These are phyloP conservation scores for Clavispora vitiphila DNA, from an alignment of 805 yeast genomes.

Conservation along the genomic window DNA sequence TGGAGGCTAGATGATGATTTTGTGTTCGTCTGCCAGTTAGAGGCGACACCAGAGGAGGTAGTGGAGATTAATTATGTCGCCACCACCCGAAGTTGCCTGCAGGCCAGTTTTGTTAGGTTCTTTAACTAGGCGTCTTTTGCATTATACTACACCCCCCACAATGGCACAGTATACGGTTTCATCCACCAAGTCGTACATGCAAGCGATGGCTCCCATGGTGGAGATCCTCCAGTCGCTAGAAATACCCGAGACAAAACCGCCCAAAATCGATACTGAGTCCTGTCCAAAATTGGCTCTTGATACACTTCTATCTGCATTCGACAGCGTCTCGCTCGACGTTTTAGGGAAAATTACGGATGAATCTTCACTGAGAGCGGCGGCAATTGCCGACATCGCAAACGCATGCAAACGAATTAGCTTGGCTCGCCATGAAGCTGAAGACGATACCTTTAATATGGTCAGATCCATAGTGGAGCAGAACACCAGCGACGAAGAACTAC, in stretches of 20 bases:
- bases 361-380: constrained; percentile 17
- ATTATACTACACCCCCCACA: not conserved
- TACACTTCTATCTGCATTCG: constrained; percentile 32
- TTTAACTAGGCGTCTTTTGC: not conserved
- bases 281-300: constrained; percentile 23
- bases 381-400: constrained; percentile 19
- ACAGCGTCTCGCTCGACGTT: constrained; percentile 31
- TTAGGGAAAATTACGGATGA: constrained; percentile 15
- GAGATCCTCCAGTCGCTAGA: constrained; percentile 36
- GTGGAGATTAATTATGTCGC: not conserved
- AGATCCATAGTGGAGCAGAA: constrained; percentile 29
- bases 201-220: constrained; percentile 72
- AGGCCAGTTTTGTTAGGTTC: not conserved
- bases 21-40: no score
- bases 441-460: constrained; percentile 26
- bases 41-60: no score
- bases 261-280: constrained; percentile 35
- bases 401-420: constrained; percentile 31
- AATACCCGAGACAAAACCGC: constrained; percentile 20
- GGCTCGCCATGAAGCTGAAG: constrained; percentile 28
- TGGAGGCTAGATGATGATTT: no score
- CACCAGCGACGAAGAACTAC: constrained; percentile 54
- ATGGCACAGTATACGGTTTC: constrained; percentile 44
- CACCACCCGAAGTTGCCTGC: not conserved
- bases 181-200: constrained; percentile 72